Evolutionary conservation across 176 grass and related monocot genomes (phyloP).

Genomic region (Raddia distichophylla): DNA sequence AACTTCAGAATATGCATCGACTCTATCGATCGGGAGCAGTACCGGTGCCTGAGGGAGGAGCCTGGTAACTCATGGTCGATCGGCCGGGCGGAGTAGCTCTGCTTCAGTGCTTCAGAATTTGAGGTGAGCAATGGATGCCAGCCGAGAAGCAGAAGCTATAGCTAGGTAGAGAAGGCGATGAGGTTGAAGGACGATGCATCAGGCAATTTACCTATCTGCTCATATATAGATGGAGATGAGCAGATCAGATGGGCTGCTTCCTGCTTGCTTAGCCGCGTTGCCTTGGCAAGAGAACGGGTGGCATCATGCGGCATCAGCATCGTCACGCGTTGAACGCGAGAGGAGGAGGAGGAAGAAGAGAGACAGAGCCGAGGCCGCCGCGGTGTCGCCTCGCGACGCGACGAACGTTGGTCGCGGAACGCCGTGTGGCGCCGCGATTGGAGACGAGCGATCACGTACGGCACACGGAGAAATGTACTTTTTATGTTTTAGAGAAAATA

Average conservation of each 20-base stretch:
- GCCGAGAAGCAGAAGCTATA: not conserved
- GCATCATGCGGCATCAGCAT: no score
- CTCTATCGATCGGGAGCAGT: not conserved
- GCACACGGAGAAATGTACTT: no score
- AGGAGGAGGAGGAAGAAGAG: no score
- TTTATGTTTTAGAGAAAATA: no score
- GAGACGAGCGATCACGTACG: no score
- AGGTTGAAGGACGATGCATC: not conserved
- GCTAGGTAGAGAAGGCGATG: not conserved
- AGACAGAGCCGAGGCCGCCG: no score
- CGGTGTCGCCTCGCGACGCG: no score
- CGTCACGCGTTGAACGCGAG: no score
- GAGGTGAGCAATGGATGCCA: not conserved
- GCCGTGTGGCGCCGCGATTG: no score
- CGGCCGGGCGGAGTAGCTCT: not conserved
- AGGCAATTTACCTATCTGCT: not conserved
- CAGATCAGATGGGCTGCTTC: not conserved
- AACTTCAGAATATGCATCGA: no score
- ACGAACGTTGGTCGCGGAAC: no score
- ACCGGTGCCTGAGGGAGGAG: constrained; percentile 11
- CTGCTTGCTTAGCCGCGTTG: constrained; percentile 4
- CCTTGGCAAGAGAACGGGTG: not conserved
- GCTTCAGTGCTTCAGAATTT: not conserved
- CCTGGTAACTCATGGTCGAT: constrained; percentile 30
- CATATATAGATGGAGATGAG: not conserved